Evolutionary conservation across 345 rosid genomes (phyloP), one percentile per base, ranked within the genome.

Genomic region (Syzygium aromaticum): DNA sequence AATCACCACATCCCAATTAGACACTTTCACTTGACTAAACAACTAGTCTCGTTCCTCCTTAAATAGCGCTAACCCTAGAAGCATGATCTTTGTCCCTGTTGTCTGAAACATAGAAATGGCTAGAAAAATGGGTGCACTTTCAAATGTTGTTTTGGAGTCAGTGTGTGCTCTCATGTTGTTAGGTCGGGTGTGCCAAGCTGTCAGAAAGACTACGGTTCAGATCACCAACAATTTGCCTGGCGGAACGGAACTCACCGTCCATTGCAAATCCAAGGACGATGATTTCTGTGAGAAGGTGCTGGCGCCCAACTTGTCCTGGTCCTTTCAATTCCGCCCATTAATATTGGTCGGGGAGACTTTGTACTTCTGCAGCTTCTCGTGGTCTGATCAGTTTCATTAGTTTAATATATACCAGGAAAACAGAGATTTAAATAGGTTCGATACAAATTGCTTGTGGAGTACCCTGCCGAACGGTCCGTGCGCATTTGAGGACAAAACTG

Each of bases 241-340:
- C 7, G 6, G 28, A 2, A 9, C 13, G 28, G 64, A 23, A 8
- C 64, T 57, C 64, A 57, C 28, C 0, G 3, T 57, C 15, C 64
- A 57, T 25, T 57, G 28, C 64, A 57, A 57, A 57, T 57, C 15
- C 64, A 25, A 25, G 11, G 3, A 57, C 1, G 15, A 25, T 5
- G 0, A 57, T 25, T n/a, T 57, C 6, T 1, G 2, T 0, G 28
- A 10, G 5, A 3, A 5, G 3, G 28, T 10, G 63, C 28, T 57
- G 10, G 0, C 7, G 1, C 28, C 28, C 28, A 25, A 4, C 1
- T 25, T 0, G 0, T 57, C 28, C 27, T 11, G 64, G 0, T 57
- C 64, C 64, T 2, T 57, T 25, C 3, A 1, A 25, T 57, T 57
- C 64, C 1, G 28, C 64, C 64, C 28, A 4, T 23, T 23, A 11